Base-by-base conservation (phyloP, 1,139 yeast genomes). In the Blastobotrys illinoisensis region DNA sequence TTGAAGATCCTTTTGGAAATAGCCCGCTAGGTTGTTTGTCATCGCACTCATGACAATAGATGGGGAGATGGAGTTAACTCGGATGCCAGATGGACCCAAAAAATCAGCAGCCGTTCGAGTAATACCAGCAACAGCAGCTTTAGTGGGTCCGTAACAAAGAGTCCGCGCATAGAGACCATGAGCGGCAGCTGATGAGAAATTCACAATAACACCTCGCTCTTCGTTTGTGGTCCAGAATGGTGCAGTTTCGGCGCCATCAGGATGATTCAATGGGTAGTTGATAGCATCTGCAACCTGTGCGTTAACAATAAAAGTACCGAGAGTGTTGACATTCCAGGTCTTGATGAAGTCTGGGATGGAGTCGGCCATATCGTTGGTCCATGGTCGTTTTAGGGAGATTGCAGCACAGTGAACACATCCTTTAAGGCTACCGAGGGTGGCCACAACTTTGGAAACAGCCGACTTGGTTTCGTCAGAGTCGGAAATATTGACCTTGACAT, bases 11-110 rank as follows among this genome's bases (percentile, higher is more conserved):
- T 32, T 32, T 7, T 32, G 40, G 40, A 32, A 32, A 7, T 32
- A 32, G 3, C 40, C 40, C 5, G 40, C 40, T 11, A 32, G 16
- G 40, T 32, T 32, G 40, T 32, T 32, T 6, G 40, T 32, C 82
- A 86, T 86, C 20, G 79, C 85, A 0, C 93, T 86, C 46, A 78
- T 26, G 1, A 86, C 79, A n/a, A 83, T 71, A 0, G 88, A 86
- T 0, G 93, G 91, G 9, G 83, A 65, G 0, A 86, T 65, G 0
- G 83, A 71, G 60, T 81, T 80, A 24, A 84, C 81, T 46, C 84
- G 56, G 2, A 79, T 70, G 0, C 71, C 69, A 45, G 67, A 67
- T 1, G 69, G 53, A 24, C 72, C 72, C 56, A 83, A 67, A 60
- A 86, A 93, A 9, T 64, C 60, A 0, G 85, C 78, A 47, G 85